Conservation (phyloP, 2,329 filamentous ascomycete genomes). For the Exserohilum rostratum region DNA sequence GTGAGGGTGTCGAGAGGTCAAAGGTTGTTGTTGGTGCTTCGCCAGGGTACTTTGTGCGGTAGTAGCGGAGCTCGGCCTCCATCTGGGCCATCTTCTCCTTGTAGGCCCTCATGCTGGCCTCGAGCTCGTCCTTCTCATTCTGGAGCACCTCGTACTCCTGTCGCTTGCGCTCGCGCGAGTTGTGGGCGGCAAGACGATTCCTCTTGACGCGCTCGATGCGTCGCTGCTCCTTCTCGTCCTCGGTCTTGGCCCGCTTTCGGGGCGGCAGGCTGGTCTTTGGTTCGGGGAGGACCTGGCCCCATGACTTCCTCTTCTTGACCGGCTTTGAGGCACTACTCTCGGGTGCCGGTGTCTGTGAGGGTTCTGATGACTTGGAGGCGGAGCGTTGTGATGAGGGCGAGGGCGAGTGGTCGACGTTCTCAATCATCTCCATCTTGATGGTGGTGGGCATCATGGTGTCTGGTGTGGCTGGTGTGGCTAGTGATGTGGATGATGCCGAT, state of each 20-base stretch:
- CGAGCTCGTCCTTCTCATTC: conserved; percentile 66
- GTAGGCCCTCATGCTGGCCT: conserved; percentile 66
- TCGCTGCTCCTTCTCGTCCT: conserved; percentile 98
- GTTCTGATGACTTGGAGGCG: conserved; percentile 20
- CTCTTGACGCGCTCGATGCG: conserved; percentile 96
- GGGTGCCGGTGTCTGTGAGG: conserved; percentile 27
- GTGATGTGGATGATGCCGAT: background rate
- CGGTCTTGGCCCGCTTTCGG: conserved; percentile 96
- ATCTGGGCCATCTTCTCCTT: conserved; percentile 56
- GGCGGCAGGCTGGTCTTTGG: conserved; percentile 96
- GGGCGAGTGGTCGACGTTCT: conserved; percentile 33
- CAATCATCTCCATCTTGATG: conserved; percentile 52
- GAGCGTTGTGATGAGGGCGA: conserved; percentile 29
- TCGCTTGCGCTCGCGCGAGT: conserved; percentile 91
- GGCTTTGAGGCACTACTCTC: conserved; percentile 58
- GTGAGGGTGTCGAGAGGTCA: conserved; percentile 31
- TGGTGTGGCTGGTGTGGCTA: background rate
- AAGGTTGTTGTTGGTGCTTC: conserved; percentile 31
- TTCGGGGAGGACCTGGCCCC: conserved; percentile 95
- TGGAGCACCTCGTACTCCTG: conserved; percentile 86
- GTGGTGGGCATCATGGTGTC: conserved; percentile 37
- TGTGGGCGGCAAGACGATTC: conserved; percentile 94
- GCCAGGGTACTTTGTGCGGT: conserved; percentile 42
- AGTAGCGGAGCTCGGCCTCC: conserved; percentile 55
- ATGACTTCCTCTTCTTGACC: conserved; percentile 95